These are phyloP conservation scores for Globisporangium yorkense DNA, from an alignment of 352 stramenopile species.

Conservation along the genomic window DNA sequence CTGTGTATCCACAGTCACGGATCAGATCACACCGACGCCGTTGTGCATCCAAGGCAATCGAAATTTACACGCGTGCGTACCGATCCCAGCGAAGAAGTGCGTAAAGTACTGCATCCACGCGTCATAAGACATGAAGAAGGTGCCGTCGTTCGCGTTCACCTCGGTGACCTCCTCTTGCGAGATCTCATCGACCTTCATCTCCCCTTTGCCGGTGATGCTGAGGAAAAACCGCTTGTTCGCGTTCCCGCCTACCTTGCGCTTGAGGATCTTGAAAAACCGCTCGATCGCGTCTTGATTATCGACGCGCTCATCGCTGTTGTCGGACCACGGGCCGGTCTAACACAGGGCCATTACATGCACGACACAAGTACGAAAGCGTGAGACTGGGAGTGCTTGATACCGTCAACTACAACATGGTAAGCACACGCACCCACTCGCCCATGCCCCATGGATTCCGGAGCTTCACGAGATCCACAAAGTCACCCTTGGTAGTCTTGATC, in stretches of 20 bases:
- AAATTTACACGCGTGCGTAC: constrained; percentile 21
- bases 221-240: constrained; percentile 62
- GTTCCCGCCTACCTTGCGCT: constrained; percentile 57
- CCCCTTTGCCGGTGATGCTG: constrained; percentile 38
- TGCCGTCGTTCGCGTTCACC: constrained; percentile 83
- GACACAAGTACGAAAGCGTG: too few relatives aligned
- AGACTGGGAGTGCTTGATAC: too few relatives aligned
- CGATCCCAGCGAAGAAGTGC: constrained; percentile 88
- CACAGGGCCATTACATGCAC: too few relatives aligned
- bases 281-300: constrained; percentile 80
- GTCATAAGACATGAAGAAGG: constrained; percentile 90
- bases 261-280: constrained; percentile 67
- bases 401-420: too few relatives aligned
- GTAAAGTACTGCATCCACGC: constrained; percentile 88
- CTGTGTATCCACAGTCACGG: constrained; percentile 14
- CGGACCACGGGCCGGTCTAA: constrained; percentile 80
- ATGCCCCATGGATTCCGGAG: constrained; percentile 90
- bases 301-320: constrained; percentile 66
- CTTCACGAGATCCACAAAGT: constrained; percentile 63
- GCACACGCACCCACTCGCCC: constrained; percentile 78
- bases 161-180: constrained; percentile 71
- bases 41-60: not conserved
- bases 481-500: constrained; percentile 53
- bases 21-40: not conserved
- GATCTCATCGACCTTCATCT: constrained; percentile 55